Evolutionary conservation across 208 protist species (phyloP).

Genomic region (Trichomonas gallinae): DNA sequence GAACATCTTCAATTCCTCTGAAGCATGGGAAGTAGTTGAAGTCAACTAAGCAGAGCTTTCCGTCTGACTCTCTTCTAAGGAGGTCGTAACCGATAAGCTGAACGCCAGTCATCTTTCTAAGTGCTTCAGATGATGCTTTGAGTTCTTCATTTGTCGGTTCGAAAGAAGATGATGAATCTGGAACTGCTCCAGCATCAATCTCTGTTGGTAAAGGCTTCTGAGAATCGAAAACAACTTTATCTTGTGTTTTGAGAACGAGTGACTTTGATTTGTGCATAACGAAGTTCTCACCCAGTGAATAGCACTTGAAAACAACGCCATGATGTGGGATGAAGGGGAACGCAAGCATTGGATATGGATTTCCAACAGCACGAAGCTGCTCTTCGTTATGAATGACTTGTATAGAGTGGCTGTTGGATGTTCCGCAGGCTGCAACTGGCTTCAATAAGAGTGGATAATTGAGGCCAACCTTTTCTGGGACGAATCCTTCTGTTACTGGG

Average conservation of each 20-base stretch:
- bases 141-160: neutral
- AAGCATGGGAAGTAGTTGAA: constrained; percentile 20
- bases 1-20: neutral
- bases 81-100: neutral
- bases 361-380: neutral
- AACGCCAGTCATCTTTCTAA: neutral
- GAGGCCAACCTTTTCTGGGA: neutral
- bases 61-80: neutral
- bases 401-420: neutral
- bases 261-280: neutral
- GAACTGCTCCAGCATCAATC: neutral
- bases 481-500: too few species aligned
- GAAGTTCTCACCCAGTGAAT: neutral
- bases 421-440: neutral
- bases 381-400: neutral
- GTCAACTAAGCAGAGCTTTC: neutral
- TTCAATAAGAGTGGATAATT: neutral
- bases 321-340: constrained; percentile 10
- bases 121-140: neutral
- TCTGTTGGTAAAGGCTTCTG: neutral
- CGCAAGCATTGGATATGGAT: neutral
- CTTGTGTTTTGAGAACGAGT: neutral
- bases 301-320: neutral
- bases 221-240: neutral
- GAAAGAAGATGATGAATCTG: neutral